Conservation (phyloP, 345 rosid species). For the Durio zibethinus region DNA sequence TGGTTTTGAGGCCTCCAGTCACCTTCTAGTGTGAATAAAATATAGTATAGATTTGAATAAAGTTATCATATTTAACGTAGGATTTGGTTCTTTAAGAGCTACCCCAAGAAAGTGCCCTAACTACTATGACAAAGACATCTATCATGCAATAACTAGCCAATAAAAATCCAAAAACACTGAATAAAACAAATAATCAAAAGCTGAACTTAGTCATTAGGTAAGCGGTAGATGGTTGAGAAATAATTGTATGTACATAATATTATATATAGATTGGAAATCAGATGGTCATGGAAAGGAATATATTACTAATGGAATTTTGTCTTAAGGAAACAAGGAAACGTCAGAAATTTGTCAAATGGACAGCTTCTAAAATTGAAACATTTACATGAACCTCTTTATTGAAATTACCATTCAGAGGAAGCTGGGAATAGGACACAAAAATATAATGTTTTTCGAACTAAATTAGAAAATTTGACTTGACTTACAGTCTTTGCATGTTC, state of each 20-base stretch:
- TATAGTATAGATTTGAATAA: background rate
- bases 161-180: background rate
- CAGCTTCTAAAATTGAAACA: slow-evolving; percentile 15
- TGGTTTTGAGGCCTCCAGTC: background rate
- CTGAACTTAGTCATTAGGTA: background rate
- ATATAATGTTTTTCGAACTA: background rate
- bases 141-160: background rate
- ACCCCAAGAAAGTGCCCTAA: background rate
- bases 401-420: slow-evolving; percentile 1
- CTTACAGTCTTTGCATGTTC: slow-evolving; percentile 12
- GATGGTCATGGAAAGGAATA: background rate
- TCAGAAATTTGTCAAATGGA: background rate
- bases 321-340: slow-evolving; percentile 8
- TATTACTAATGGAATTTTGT: background rate
- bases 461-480: slow-evolving; percentile 7
- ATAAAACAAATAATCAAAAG: background rate
- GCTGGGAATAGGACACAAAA: background rate
- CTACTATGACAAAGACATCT: background rate
- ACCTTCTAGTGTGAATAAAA: background rate
- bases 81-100: background rate
- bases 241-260: background rate
- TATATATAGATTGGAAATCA: background rate
- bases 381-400: slow-evolving; percentile 15
- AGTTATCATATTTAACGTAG: background rate
- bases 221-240: background rate